phyloP scores from a whole-genome alignment of 345 rosid genomes.

The Barbarea vulgaris region DNA sequence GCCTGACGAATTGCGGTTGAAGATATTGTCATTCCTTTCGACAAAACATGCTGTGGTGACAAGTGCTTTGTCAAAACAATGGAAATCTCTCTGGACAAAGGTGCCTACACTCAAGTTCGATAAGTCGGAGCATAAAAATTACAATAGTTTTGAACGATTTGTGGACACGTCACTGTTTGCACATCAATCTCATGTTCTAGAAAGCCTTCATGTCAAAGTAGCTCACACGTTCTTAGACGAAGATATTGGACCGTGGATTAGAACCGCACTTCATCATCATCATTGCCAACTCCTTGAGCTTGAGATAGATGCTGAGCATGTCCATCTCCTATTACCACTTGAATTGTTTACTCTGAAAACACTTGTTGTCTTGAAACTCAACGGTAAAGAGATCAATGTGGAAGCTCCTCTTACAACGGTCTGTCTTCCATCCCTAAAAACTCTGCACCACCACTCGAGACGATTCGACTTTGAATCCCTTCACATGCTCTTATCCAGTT shows the following conservation, averaged over 20 bases:
- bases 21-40: conserved; percentile 5
- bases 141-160: background rate
- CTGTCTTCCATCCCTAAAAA: conserved; percentile 7
- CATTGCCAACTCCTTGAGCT: conserved; percentile 16
- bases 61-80: background rate
- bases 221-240: background rate
- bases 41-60: background rate
- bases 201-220: background rate
- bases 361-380: conserved; percentile 12
- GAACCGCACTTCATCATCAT: background rate
- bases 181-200: conserved; percentile 2
- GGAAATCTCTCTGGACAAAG: conserved; percentile 8
- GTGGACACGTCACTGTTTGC: background rate
- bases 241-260: conserved; percentile 5
- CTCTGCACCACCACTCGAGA: background rate
- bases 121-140: background rate
- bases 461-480: background rate
- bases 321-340: background rate
- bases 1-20: background rate
- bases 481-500: background rate
- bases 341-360: background rate
- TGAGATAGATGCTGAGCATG: background rate
- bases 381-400: background rate
- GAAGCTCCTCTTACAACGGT: conserved; percentile 3
- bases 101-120: background rate